Evolutionary conservation across 495 filamentous ascomycete species (phyloP).

Genomic region (Hypoxylon crocopeplum): DNA sequence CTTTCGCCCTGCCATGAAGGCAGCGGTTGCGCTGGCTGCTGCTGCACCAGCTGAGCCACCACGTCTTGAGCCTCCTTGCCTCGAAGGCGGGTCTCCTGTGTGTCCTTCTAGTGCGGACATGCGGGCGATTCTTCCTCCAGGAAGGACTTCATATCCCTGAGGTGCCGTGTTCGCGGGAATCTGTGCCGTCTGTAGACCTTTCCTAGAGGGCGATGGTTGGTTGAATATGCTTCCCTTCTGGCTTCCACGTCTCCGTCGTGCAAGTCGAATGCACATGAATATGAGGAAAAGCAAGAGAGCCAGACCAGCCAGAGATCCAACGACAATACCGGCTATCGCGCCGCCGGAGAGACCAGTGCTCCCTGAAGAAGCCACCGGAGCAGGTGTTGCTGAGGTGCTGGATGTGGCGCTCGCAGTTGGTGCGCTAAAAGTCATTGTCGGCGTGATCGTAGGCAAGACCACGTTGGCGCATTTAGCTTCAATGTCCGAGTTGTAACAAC

Average conservation of each 20-base stretch:
- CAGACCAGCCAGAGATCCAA: slow-evolving; percentile 78
- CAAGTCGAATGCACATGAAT: slow-evolving; percentile 64
- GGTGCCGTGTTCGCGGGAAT: slow-evolving; percentile 50
- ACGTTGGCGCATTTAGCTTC: slow-evolving; percentile 73
- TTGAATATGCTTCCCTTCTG: slow-evolving; percentile 76
- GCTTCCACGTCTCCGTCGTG: slow-evolving; percentile 64
- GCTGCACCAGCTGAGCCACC: slow-evolving; percentile 42
- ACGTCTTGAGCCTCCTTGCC: slow-evolving; percentile 46
- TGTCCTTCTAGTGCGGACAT: slow-evolving; percentile 92
- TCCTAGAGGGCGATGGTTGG: slow-evolving; percentile 81
- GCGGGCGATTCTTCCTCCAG: slow-evolving; percentile 88
- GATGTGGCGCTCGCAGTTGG: slow-evolving; percentile 52
- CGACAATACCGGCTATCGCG: slow-evolving; percentile 85
- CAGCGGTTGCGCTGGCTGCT: slow-evolving; percentile 45
- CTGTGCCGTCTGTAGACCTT: slow-evolving; percentile 48
- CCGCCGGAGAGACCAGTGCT: slow-evolving; percentile 74
- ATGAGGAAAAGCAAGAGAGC: slow-evolving; percentile 70
- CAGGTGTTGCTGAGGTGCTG: slow-evolving; percentile 52
- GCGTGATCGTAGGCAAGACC: slow-evolving; percentile 74
- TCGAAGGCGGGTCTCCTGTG: slow-evolving; percentile 65
- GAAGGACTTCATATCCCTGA: slow-evolving; percentile 73
- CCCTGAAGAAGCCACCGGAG: slow-evolving; percentile 35
- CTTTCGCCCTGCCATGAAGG: slow-evolving; percentile 49
- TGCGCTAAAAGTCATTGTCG: slow-evolving; percentile 71
- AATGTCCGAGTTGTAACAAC: slow-evolving; percentile 84